These are phyloP conservation scores for Metarhizium rileyi DNA, from an alignment of 2,329 filamentous ascomycete genomes.

Conservation along the genomic window DNA sequence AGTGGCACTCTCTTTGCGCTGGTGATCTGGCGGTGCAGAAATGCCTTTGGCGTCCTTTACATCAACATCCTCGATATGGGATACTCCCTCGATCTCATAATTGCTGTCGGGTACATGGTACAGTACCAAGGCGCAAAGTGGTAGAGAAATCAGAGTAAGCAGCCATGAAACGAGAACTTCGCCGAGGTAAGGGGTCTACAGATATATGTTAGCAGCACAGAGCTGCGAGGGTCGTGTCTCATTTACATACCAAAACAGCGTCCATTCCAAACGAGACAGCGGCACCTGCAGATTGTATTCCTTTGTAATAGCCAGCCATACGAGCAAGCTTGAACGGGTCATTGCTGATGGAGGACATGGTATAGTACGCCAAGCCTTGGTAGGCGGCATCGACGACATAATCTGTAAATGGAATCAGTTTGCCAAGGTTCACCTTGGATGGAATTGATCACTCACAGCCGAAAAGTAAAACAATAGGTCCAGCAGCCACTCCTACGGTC, in stretches of 20 bases:
- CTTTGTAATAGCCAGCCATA: constrained; percentile 73
- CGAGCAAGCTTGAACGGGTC: constrained; percentile 64
- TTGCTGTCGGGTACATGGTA: constrained; percentile 4
- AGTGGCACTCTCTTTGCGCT: not conserved
- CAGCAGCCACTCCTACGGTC: constrained; percentile 13
- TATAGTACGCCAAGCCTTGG: constrained; percentile 56
- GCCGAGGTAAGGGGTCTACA: constrained; percentile 4
- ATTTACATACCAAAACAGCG: constrained; percentile 17
- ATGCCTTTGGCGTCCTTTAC: not conserved
- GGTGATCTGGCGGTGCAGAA: not conserved
- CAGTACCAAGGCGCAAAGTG: constrained; percentile 4
- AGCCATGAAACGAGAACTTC: constrained; percentile 6
- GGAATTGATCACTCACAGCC: constrained; percentile 9
- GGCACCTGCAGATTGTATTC: constrained; percentile 67
- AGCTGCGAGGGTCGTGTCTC: not conserved
- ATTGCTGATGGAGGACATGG: constrained; percentile 67
- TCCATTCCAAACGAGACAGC: constrained; percentile 36
- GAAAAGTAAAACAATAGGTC: constrained; percentile 17
- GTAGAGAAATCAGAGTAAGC: constrained; percentile 2
- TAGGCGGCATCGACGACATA: constrained; percentile 18
- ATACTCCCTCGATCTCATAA: constrained; percentile 1
- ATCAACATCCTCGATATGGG: not conserved
- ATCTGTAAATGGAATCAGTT: constrained; percentile 10
- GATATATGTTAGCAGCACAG: not conserved
- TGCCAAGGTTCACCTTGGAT: constrained; percentile 1